Conservation (phyloP, 1,284 basidiomycete genomes). For the Ganoderma lingzhi region DNA sequence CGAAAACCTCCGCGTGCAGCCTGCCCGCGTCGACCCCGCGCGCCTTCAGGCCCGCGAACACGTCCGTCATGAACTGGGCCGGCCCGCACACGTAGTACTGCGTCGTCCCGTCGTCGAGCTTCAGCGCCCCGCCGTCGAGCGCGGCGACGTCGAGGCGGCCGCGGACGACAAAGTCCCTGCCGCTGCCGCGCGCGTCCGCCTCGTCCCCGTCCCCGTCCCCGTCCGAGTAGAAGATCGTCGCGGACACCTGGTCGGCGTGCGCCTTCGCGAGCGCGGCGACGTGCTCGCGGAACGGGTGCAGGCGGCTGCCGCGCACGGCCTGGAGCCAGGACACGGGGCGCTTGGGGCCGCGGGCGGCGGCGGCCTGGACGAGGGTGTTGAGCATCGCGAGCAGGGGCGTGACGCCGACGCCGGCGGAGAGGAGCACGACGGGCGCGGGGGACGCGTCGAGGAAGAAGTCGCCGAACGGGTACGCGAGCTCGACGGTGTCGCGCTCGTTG, state of each 20-base stretch:
- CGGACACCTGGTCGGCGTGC: constrained; percentile 25
- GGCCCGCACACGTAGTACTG: constrained; percentile 41
- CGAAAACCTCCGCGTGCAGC: constrained; percentile 37
- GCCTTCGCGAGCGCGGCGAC: constrained; percentile 22
- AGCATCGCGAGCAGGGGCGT: constrained; percentile 39
- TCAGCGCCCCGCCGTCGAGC: constrained; percentile 24
- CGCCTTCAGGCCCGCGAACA: constrained; percentile 28
- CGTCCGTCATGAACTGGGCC: constrained; percentile 37
- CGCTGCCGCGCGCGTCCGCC: constrained; percentile 23
- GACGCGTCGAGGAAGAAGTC: constrained; percentile 40
- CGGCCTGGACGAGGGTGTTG: constrained; percentile 33
- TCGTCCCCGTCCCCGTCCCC: constrained; percentile 25
- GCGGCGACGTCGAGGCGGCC: constrained; percentile 32
- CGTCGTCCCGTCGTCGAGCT: constrained; percentile 29
- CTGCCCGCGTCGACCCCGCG: constrained; percentile 29
- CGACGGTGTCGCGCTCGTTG: constrained; percentile 34
- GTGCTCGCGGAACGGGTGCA: constrained; percentile 35
- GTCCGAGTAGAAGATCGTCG: constrained; percentile 33
- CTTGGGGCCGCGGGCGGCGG: constrained; percentile 1
- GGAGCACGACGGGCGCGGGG: constrained; percentile 35
- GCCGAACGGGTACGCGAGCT: constrained; percentile 38
- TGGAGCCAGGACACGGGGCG: constrained; percentile 37
- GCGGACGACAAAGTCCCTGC: constrained; percentile 29
- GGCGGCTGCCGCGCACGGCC: constrained; percentile 31
- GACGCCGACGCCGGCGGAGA: constrained; percentile 39